Conservation (phyloP, 2,329 filamentous ascomycete species). For the Penicillium thymicola region DNA sequence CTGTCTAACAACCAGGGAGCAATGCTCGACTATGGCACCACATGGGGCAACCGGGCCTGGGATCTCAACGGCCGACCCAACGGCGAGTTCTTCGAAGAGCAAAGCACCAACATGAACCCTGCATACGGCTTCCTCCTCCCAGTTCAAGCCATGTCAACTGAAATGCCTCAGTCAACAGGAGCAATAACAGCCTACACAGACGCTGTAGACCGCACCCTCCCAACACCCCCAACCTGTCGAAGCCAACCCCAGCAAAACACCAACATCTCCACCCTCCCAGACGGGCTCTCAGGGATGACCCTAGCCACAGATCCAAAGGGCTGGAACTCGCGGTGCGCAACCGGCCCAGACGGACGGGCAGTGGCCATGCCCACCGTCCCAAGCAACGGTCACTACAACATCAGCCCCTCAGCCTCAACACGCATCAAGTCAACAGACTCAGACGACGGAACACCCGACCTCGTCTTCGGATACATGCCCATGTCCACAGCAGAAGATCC, state of each 20-base stretch:
- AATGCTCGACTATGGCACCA: constrained; percentile 29
- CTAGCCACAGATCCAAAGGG: constrained; percentile 21
- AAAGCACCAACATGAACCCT: constrained; percentile 15
- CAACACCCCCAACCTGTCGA: constrained; percentile 31
- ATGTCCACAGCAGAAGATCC: constrained; percentile 20
- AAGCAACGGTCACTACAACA: constrained; percentile 20
- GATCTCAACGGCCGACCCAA: constrained; percentile 22
- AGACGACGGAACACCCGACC: constrained; percentile 24
- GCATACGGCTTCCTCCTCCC: constrained; percentile 33
- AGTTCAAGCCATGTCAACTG: constrained; percentile 26
- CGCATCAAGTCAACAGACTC: constrained; percentile 17
- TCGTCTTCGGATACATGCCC: constrained; percentile 31
- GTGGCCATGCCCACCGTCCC: constrained; percentile 19
- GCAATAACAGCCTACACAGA: constrained; percentile 21
- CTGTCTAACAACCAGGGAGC: constrained; percentile 32
- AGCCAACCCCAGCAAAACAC: constrained; percentile 16
- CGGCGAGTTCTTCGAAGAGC: constrained; percentile 19
- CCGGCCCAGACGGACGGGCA: constrained; percentile 1
- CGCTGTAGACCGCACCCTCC: constrained; percentile 34
- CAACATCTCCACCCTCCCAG: constrained; percentile 14
- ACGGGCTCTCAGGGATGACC: constrained; percentile 17
- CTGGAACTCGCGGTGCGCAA: constrained; percentile 11
- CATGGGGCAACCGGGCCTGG: constrained; percentile 33
- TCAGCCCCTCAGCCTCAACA: constrained; percentile 7
- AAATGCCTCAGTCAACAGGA: constrained; percentile 26